Evolutionary conservation across 257 asterid species (phyloP).

Genomic region (Handroanthus guayacan): DNA sequence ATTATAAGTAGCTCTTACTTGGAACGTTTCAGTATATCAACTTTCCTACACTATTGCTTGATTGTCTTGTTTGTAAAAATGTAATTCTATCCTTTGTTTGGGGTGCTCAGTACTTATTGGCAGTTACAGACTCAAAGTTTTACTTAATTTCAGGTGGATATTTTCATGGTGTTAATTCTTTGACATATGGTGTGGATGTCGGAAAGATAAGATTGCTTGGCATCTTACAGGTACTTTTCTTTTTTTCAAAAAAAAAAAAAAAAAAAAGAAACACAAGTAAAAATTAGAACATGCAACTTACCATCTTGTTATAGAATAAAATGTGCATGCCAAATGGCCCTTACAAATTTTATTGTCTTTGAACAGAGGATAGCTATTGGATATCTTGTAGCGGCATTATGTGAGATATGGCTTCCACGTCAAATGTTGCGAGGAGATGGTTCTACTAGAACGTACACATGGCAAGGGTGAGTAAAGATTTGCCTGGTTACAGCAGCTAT

Average conservation of each 20-base stretch:
- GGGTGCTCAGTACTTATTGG: conserved; percentile 33
- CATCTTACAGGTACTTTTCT: conserved; percentile 73
- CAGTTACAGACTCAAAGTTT: conserved; percentile 22
- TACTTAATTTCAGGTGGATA: conserved; percentile 75
- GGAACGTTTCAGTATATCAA: background rate
- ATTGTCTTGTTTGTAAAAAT: background rate
- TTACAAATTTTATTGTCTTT: conserved; percentile 16
- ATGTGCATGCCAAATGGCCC: background rate
- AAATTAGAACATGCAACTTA: conserved; percentile 9
- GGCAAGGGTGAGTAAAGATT: conserved; percentile 72
- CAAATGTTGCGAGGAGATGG: conserved; percentile 52
- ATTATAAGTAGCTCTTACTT: conserved; percentile 31
- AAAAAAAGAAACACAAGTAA: too few relatives aligned
- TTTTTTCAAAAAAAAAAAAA: too few relatives aligned
- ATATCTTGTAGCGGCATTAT: conserved; percentile 74
- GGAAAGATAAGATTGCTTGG: conserved; percentile 76
- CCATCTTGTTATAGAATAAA: background rate
- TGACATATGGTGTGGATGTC: conserved; percentile 88
- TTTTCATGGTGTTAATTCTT: conserved; percentile 78
- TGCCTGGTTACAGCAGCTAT: conserved; percentile 1
- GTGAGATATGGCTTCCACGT: conserved; percentile 86
- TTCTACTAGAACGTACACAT: conserved; percentile 42
- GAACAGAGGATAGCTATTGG: conserved; percentile 87
- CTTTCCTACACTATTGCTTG: background rate
- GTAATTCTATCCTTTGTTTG: background rate